Conservation (phyloP, 805 yeast genomes). For the Wickerhamiella siamensis region DNA sequence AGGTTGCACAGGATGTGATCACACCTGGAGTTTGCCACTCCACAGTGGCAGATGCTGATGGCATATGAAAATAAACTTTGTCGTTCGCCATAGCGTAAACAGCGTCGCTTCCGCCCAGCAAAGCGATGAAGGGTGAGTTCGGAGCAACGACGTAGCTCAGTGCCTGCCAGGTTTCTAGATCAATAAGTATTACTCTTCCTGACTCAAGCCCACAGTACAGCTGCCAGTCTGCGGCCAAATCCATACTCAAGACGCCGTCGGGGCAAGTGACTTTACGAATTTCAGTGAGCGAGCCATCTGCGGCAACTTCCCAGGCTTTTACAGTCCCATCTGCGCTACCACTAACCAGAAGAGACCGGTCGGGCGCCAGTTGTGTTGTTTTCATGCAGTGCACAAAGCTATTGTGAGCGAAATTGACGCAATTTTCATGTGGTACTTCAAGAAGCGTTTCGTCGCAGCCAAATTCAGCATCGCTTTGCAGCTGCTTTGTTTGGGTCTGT, state of each 20-base stretch:
- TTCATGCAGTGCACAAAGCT: constrained; percentile 74
- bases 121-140: constrained; percentile 36
- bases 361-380: constrained; percentile 16
- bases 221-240: constrained; percentile 42
- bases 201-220: constrained; percentile 70
- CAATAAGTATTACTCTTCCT: constrained; percentile 75
- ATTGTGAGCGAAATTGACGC: constrained; percentile 72
- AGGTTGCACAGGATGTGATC: constrained; percentile 13
- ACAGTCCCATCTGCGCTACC: constrained; percentile 88
- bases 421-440: constrained; percentile 51
- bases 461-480: constrained; percentile 1
- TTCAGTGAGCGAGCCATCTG: constrained; percentile 9
- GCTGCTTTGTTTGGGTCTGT: constrained; percentile 16
- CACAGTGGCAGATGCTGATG: constrained; percentile 32
- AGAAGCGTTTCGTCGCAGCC: constrained; percentile 13
- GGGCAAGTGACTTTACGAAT: constrained; percentile 11
- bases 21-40: constrained; percentile 14
- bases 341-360: constrained; percentile 33
- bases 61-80: constrained; percentile 39
- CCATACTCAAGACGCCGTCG: constrained; percentile 52
- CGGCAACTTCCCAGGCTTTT: constrained; percentile 57
- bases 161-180: constrained; percentile 65
- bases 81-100: constrained; percentile 42
- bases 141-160: constrained; percentile 21
- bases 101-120: constrained; percentile 41